These are phyloP conservation scores for Gossypium trilobum DNA, from an alignment of 441 rosid genomes.

Conservation along the genomic window DNA sequence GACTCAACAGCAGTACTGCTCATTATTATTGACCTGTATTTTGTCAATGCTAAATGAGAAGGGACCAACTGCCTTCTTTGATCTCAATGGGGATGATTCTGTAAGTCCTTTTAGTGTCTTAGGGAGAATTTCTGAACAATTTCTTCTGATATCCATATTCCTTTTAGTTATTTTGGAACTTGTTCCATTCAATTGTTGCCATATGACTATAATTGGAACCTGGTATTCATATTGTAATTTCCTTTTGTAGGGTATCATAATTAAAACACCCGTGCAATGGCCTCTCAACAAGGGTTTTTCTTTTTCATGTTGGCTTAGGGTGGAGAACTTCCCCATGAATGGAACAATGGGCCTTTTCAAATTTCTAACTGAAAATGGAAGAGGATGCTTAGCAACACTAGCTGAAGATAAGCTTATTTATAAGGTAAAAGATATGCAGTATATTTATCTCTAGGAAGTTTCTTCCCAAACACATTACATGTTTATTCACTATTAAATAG, in stretches of 20 bases:
- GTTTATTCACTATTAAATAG: not conserved
- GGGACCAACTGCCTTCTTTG: slow-evolving; percentile 97
- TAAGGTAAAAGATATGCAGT: slow-evolving; percentile 43
- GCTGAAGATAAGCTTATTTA: slow-evolving; percentile 65
- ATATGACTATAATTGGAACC: not conserved
- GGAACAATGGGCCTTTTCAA: slow-evolving; percentile 87
- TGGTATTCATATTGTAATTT: slow-evolving; percentile 4
- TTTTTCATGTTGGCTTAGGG: slow-evolving; percentile 97
- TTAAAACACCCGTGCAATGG: slow-evolving; percentile 88
- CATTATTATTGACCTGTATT: slow-evolving; percentile 66
- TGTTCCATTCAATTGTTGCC: slow-evolving; percentile 3
- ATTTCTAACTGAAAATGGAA: slow-evolving; percentile 86
- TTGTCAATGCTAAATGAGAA: slow-evolving; percentile 96
- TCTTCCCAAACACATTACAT: slow-evolving; percentile 2
- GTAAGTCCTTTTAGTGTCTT: slow-evolving; percentile 46
- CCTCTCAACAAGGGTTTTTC: slow-evolving; percentile 92
- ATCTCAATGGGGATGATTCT: slow-evolving; percentile 80
- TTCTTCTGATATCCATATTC: not conserved
- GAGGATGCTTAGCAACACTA: slow-evolving; percentile 78
- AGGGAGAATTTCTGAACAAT: not conserved
- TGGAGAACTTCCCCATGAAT: slow-evolving; percentile 71
- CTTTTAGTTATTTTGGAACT: not conserved
- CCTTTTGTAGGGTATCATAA: slow-evolving; percentile 60
- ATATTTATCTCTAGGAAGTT: slow-evolving; percentile 12
- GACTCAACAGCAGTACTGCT: slow-evolving; percentile 71